Percentiles rank a stretch among this genome's conserved stretches.
Conservation (phyloP, 352 stramenopile genomes). For the Phytopythium delawarense region DNA sequence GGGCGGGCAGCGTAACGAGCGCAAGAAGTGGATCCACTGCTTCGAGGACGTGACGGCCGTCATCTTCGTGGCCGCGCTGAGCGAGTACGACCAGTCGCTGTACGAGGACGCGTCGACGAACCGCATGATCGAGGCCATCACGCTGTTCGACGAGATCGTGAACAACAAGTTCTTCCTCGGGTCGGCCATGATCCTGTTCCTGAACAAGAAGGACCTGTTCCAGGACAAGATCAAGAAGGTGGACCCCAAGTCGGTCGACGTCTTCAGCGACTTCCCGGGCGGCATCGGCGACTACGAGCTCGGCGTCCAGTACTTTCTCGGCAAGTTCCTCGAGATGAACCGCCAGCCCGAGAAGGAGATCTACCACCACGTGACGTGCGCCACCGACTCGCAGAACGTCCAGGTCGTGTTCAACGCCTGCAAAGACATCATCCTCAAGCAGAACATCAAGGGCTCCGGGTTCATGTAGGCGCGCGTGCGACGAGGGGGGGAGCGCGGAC, state of each 20-base stretch:
- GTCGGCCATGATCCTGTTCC: conserved; percentile 95
- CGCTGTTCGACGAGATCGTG: conserved; percentile 94
- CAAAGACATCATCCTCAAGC: conserved; percentile 94
- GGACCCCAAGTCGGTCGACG: conserved; percentile 87
- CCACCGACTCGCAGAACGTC: conserved; percentile 96
- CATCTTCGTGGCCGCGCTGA: conserved; percentile 95
- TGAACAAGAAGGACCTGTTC: conserved; percentile 98
- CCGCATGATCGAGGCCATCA: conserved; percentile 94
- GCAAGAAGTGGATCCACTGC: conserved; percentile 97
- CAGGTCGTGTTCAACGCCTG: conserved; percentile 96
- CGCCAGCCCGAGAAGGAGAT: conserved; percentile 90
- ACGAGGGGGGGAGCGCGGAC: neutral
- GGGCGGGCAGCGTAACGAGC: conserved; percentile 94
- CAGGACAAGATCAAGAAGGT: conserved; percentile 95
- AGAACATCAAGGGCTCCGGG: conserved; percentile 91
- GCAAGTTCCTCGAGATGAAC: conserved; percentile 95
- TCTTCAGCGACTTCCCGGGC: conserved; percentile 90
- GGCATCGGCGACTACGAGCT: conserved; percentile 83
- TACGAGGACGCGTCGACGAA: conserved; percentile 94
- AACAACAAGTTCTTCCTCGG: conserved; percentile 94
- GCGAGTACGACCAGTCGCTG: conserved; percentile 93
- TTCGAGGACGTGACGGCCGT: conserved; percentile 96
- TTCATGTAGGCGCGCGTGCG: conserved; percentile 65
- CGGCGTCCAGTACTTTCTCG: conserved; percentile 88
- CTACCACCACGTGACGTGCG: conserved; percentile 95